Evolutionary conservation across 768 basidiomycete species (phyloP).

Genomic region (Phlebiopsis flavidoalba): DNA sequence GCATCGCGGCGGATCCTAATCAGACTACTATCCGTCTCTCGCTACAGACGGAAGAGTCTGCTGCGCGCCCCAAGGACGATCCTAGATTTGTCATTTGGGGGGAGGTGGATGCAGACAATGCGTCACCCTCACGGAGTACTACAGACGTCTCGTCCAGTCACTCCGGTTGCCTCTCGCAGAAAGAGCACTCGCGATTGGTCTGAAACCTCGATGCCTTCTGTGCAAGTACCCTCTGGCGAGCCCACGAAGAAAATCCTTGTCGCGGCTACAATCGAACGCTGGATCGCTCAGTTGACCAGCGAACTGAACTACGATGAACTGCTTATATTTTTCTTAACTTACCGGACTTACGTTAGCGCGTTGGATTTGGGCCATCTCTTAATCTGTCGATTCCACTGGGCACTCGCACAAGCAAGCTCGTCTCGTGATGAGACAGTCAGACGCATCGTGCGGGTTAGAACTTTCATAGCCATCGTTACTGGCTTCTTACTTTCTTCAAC

Average conservation of each 20-base stretch:
- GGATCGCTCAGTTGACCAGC: conserved; percentile 88
- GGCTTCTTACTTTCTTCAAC: conserved; percentile 86
- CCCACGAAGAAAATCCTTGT: conserved; percentile 52
- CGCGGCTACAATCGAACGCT: conserved; percentile 88
- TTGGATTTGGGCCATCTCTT: conserved; percentile 78
- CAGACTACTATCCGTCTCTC: conserved; percentile 70
- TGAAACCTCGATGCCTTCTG: conserved; percentile 15
- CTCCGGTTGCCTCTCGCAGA: conserved; percentile 34
- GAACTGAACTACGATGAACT: conserved; percentile 84
- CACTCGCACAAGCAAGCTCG: conserved; percentile 47
- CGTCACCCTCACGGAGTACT: conserved; percentile 35
- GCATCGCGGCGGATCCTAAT: conserved; percentile 47
- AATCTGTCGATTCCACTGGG: conserved; percentile 88
- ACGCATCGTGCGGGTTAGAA: conserved; percentile 79
- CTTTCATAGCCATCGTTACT: conserved; percentile 89
- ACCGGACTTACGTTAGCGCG: conserved; percentile 77
- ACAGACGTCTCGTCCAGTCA: conserved; percentile 34
- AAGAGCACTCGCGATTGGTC: conserved; percentile 24
- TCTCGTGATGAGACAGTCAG: conserved; percentile 64
- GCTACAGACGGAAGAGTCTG: conserved; percentile 56
- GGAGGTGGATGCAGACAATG: conserved; percentile 37
- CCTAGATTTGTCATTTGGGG: conserved; percentile 94
- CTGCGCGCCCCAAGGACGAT: conserved; percentile 75
- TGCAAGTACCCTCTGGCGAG: conserved; percentile 22
- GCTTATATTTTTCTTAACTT: conserved; percentile 88